Percentiles rank a stretch among this genome's conserved stretches.
Evolutionary conservation across 352 stramenopile genomes (phyloP).

Genomic region (Thalassiosira delicatula): DNA sequence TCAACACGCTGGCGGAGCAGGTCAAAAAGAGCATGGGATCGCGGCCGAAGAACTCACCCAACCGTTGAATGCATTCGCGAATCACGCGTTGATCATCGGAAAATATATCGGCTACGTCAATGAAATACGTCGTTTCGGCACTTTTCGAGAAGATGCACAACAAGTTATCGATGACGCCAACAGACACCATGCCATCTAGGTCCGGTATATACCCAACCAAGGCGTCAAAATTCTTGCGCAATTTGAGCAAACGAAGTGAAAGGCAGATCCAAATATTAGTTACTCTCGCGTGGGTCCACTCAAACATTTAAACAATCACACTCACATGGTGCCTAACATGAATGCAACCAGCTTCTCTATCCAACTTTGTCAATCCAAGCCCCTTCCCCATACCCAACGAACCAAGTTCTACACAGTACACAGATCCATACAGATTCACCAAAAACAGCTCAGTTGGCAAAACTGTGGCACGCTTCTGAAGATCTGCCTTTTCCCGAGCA

Average conservation of each 20-base stretch:
- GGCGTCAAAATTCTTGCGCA: constrained; percentile 25
- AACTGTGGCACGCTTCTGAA: constrained; percentile 19
- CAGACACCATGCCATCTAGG: constrained; percentile 18
- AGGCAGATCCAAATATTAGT: too few relatives aligned
- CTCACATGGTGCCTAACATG: constrained; percentile 47
- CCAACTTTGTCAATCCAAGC: constrained; percentile 47
- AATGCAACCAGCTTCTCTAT: constrained; percentile 40
- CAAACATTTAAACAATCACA: too few relatives aligned
- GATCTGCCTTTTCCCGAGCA: neutral
- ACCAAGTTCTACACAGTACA: constrained; percentile 52
- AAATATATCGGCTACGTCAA: constrained; percentile 47
- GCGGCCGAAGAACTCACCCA: too few relatives aligned
- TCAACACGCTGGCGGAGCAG: too few relatives aligned
- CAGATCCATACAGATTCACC: constrained; percentile 39
- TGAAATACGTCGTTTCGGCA: constrained; percentile 29
- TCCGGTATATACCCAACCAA: neutral
- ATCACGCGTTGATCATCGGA: constrained; percentile 44
- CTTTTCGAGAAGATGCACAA: constrained; percentile 37
- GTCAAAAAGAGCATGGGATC: too few relatives aligned
- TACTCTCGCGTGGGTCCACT: too few relatives aligned
- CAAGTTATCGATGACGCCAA: constrained; percentile 53
- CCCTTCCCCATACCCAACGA: constrained; percentile 36
- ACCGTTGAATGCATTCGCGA: constrained; percentile 21
- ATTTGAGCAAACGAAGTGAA: too few relatives aligned
- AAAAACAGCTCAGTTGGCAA: constrained; percentile 44